A percentile compares a stretch with the other conserved stretches of the same genome.
phyloP scores from a whole-genome alignment of 2,329 filamentous ascomycete genomes.

The Fusarium nematophilum region DNA sequence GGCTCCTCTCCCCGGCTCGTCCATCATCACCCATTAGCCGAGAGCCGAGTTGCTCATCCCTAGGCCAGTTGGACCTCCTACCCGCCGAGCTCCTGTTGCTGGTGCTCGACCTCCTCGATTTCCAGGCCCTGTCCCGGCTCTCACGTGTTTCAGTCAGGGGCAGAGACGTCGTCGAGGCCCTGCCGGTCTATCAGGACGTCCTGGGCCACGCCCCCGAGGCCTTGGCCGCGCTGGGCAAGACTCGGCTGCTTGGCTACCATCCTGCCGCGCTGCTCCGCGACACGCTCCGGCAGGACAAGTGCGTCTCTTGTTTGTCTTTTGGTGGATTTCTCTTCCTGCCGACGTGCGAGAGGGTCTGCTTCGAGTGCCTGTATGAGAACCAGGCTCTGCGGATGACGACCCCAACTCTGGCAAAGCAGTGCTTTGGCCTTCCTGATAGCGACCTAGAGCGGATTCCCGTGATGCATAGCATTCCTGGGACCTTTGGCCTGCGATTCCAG shows the following conservation, averaged over 20 bases:
- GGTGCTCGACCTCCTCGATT: slow-evolving; percentile 43
- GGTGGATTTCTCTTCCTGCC: slow-evolving; percentile 48
- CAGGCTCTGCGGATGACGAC: slow-evolving; percentile 42
- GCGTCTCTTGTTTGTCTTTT: slow-evolving; percentile 45
- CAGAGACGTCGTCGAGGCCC: slow-evolving; percentile 41
- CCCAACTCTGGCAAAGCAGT: slow-evolving; percentile 33
- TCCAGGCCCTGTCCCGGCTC: slow-evolving; percentile 45
- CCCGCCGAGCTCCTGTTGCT: slow-evolving; percentile 42
- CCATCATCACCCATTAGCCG: slow-evolving; percentile 18
- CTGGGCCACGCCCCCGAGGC: slow-evolving; percentile 53
- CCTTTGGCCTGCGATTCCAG: slow-evolving; percentile 34
- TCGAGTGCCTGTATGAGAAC: slow-evolving; percentile 44
- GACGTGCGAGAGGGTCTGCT: slow-evolving; percentile 48
- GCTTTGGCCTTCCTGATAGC: slow-evolving; percentile 37
- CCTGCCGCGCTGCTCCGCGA: slow-evolving; percentile 35
- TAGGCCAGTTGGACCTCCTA: slow-evolving; percentile 44
- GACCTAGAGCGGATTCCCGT: slow-evolving; percentile 36
- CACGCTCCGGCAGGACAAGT: slow-evolving; percentile 39
- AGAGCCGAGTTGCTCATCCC: slow-evolving; percentile 28
- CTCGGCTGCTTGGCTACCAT: slow-evolving; percentile 38
- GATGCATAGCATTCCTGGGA: slow-evolving; percentile 40
- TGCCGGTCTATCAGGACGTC: slow-evolving; percentile 54
- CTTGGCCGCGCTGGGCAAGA: slow-evolving; percentile 41
- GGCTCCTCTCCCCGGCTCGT: slow-evolving; percentile 11
- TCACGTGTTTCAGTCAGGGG: slow-evolving; percentile 40